Base-by-base conservation (phyloP, 1,139 yeast species). In the Hanseniaspora gamundiae region DNA sequence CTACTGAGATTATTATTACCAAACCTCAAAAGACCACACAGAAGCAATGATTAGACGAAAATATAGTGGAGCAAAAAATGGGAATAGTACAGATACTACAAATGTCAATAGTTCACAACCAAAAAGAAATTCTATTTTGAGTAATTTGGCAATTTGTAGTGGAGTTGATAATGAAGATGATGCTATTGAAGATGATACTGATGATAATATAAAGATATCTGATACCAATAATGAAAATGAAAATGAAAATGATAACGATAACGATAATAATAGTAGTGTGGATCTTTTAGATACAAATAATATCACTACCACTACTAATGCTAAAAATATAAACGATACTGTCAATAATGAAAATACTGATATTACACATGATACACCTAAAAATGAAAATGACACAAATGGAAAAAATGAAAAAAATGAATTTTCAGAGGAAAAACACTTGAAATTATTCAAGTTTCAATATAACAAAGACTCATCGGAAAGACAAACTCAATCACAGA, bases 141-240 rank as follows among this genome's bases (percentile, higher is more conserved):
- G 36, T 19, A 33, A 33, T 19, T 33, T 33, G 42, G 35, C 22
- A 20, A 11, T 27, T 8, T 28, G 13, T 36, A 40, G 28, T 38
- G 33, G 30, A 11, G 28, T 16, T 13, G 28, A 11, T 21, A 17
- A 16, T 5, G 11, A 13, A 3, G 35, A 17, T 33, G 21, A 9
- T 17, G 19, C 16, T 16, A 14, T 14, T 17, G 9, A 6, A 10
- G 16, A 31, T 31, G 20, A 31, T 13, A 31, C 3, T 33, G 22
- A 33, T 19, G 4, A 33, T 19, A 19, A 17, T 4, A 17, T 11
- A n/a, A 7, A n/a, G 13, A 16, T n/a, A 30, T 17, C 35, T n/a
- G 14, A 2, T n/a, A 14, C 9, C 3, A 30, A 6, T 30, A 30
- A 16, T 30, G 8, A 6, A 17, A 14, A 30, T 30, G 19, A 7